Percentiles rank a stretch among this genome's conserved stretches.
These are phyloP conservation scores for Barbarea vulgaris DNA, from an alignment of 345 rosid species.

Conservation along the genomic window DNA sequence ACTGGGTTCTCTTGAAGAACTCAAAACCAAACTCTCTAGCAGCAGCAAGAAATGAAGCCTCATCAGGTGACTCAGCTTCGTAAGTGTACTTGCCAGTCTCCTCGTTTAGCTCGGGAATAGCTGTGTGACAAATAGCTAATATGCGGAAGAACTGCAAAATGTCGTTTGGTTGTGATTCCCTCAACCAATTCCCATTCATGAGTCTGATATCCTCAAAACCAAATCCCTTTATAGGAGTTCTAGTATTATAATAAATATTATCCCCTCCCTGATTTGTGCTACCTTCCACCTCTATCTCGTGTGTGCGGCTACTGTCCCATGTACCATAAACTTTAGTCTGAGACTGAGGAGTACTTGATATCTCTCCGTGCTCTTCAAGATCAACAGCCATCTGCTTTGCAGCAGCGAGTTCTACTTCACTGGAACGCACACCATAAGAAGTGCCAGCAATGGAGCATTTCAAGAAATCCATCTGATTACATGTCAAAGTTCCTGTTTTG, in stretches of 20 bases:
- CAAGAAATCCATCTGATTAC: conserved; percentile 98
- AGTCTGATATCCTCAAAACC: conserved; percentile 85
- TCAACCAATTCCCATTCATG: conserved; percentile 80
- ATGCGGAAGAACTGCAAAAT: conserved; percentile 71
- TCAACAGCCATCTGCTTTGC: conserved; percentile 86
- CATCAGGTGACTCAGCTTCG: conserved; percentile 99
- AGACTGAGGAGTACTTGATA: conserved; percentile 39
- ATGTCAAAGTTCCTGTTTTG: conserved; percentile 97
- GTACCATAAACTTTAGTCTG: conserved; percentile 40
- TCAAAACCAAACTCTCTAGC: conserved; percentile 98
- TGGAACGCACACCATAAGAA: conserved; percentile 68
- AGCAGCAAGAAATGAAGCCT: conserved; percentile 91
- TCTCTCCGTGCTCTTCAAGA: conserved; percentile 62
- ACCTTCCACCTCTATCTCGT: conserved; percentile 76
- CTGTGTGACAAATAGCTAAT: conserved; percentile 92
- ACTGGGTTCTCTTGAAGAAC: conserved; percentile 80
- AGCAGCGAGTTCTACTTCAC: conserved; percentile 92
- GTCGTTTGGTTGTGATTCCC: conserved; percentile 63
- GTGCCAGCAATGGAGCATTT: conserved; percentile 94
- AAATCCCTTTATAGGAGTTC: conserved; percentile 70
- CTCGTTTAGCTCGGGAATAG: conserved; percentile 90
- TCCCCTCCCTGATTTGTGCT: conserved; percentile 40
- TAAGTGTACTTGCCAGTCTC: conserved; percentile 68
- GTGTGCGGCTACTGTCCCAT: conserved; percentile 48
- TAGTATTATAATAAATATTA: conserved; percentile 49